Conservation (phyloP, 345 rosid genomes). For the Euphorbia tirucalli region DNA sequence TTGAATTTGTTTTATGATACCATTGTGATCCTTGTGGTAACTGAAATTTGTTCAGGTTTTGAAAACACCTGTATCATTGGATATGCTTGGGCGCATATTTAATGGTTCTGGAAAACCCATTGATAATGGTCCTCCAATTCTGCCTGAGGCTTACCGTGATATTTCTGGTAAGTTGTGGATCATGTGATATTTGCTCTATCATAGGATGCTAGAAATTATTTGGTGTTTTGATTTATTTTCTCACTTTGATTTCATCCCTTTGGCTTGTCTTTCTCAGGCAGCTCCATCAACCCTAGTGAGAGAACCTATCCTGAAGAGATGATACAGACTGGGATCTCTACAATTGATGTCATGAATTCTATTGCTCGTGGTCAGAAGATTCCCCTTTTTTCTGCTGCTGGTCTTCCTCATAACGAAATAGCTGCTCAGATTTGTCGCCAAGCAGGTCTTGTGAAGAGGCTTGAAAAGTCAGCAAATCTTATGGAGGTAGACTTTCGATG, state of each 20-base stretch:
- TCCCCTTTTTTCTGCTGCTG: slow-evolving; percentile 98
- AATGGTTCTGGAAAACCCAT: slow-evolving; percentile 97
- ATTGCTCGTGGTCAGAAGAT: slow-evolving; percentile 98
- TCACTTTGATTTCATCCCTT: not conserved
- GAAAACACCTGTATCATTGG: slow-evolving; percentile 90
- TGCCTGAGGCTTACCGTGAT: slow-evolving; percentile 91
- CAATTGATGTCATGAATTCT: slow-evolving; percentile 97
- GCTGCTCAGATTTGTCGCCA: slow-evolving; percentile 99
- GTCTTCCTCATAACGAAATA: slow-evolving; percentile 98
- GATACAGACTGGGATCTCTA: slow-evolving; percentile 98
- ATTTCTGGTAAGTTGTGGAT: slow-evolving; percentile 60
- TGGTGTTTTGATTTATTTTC: not conserved
- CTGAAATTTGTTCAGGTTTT: slow-evolving; percentile 52
- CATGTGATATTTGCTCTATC: slow-evolving; percentile 13
- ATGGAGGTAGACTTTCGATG: slow-evolving; percentile 49
- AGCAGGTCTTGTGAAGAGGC: slow-evolving; percentile 93
- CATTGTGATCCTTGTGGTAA: not conserved
- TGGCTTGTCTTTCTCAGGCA: slow-evolving; percentile 46
- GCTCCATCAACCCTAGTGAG: slow-evolving; percentile 98
- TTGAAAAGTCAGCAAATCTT: slow-evolving; percentile 78
- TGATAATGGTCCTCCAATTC: slow-evolving; percentile 91
- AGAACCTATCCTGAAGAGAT: slow-evolving; percentile 98
- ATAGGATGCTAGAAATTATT: not conserved
- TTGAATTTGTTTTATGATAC: not conserved
- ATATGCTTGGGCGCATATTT: slow-evolving; percentile 96